Conservation (phyloP, 2,329 filamentous ascomycete genomes). For the Neofusicoccum umdonicola region DNA sequence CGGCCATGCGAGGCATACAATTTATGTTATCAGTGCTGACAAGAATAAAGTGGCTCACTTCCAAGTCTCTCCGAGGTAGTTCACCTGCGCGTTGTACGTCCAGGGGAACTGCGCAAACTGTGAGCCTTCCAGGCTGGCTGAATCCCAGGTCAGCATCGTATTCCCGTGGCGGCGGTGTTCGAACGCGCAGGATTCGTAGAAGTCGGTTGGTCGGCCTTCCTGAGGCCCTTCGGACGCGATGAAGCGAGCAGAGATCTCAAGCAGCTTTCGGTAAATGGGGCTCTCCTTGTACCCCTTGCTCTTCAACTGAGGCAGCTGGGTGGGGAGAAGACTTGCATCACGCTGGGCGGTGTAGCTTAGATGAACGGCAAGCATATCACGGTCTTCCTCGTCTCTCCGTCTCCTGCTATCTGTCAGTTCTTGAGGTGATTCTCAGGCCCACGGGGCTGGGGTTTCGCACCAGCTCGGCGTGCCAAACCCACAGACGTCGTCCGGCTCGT, state of each 20-base stretch:
- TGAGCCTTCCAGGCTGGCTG: background rate
- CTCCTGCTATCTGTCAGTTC: background rate
- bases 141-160: slow-evolving; percentile 8
- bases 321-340: background rate
- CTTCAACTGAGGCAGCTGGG: background rate
- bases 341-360: slow-evolving; percentile 1
- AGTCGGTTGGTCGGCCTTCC: background rate
- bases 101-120: background rate
- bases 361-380: slow-evolving; percentile 4
- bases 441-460: background rate
- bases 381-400: background rate
- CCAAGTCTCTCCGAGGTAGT: slow-evolving; percentile 10
- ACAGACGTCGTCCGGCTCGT: background rate
- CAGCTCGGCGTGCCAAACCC: slow-evolving; percentile 11
- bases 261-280: background rate
- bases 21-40: background rate
- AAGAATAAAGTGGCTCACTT: background rate
- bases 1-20: background rate
- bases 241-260: background rate
- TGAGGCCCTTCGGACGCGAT: background rate
- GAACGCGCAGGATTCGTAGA: slow-evolving; percentile 3
- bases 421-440: no score
- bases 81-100: slow-evolving; percentile 6
- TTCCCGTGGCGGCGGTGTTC: background rate
- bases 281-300: background rate